Evolutionary conservation across 805 yeast genomes (phyloP).

Genomic region (Blastobotrys mokoenaii): DNA sequence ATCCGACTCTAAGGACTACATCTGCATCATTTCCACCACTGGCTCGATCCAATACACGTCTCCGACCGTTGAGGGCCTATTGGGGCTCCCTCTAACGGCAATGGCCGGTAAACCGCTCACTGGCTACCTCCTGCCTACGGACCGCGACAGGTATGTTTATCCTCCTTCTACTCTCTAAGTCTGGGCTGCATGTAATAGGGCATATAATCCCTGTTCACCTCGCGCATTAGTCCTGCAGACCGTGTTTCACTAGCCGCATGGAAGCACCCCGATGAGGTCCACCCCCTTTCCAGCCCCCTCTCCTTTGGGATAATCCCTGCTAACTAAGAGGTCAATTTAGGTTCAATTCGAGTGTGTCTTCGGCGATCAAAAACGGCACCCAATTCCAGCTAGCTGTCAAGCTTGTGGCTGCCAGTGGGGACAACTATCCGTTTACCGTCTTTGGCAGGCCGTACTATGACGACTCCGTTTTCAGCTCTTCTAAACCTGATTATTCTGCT

Average conservation of each 20-base stretch:
- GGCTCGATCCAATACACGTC: conserved; percentile 14
- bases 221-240: too few relatives aligned
- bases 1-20: conserved; percentile 2
- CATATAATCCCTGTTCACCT: too few relatives aligned
- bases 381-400: conserved; percentile 6
- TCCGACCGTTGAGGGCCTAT: conserved; percentile 7
- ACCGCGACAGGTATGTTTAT: conserved; percentile 8
- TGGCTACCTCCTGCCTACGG: conserved; percentile 17
- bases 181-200: not conserved
- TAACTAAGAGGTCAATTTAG: not conserved
- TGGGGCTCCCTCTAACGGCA: conserved; percentile 8
- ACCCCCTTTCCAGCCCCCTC: not conserved
- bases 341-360: conserved; percentile 5
- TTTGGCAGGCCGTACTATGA: conserved; percentile 11
- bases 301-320: not conserved
- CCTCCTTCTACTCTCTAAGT: not conserved
- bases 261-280: not conserved
- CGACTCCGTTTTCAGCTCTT: conserved; percentile 1
- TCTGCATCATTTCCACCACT: conserved; percentile 12
- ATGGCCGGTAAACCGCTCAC: conserved; percentile 7
- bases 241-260: not conserved
- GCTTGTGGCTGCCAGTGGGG: conserved; percentile 5
- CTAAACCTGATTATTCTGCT: too few relatives aligned
- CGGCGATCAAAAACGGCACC: conserved; percentile 7
- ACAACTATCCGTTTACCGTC: conserved; percentile 6